Percentiles rank a stretch among this genome's conserved stretches.
Evolutionary conservation across 495 filamentous ascomycete genomes (phyloP).

Genomic region (Podospora pseudoanserina): DNA sequence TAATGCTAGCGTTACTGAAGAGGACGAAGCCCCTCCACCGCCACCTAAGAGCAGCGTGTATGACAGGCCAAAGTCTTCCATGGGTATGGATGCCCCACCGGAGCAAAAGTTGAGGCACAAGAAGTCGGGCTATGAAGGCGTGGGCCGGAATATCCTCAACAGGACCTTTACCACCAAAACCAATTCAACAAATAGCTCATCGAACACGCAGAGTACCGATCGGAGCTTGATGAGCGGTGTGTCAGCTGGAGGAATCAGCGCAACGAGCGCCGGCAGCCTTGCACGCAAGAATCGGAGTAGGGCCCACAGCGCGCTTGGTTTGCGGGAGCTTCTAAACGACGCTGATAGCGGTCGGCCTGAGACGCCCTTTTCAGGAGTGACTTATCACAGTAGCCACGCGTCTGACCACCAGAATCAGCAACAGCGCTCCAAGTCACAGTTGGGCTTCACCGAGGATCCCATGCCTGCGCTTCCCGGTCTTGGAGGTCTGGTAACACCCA

Average conservation of each 20-base stretch:
- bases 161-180: conserved; percentile 86
- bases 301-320: conserved; percentile 51
- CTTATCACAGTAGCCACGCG: conserved; percentile 82
- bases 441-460: conserved; percentile 44
- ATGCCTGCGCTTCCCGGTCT: conserved; percentile 56
- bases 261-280: conserved; percentile 90
- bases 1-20: conserved; percentile 43
- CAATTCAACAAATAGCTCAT: conserved; percentile 68
- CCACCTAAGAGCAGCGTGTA: conserved; percentile 56
- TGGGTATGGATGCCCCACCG: conserved; percentile 32
- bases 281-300: conserved; percentile 63
- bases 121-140: conserved; percentile 75
- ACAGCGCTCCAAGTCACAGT: conserved; percentile 45
- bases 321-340: conserved; percentile 35
- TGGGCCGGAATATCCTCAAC: conserved; percentile 64
- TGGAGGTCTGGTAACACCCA: conserved; percentile 63
- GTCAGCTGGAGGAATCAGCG: conserved; percentile 86
- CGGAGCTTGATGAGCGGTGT: conserved; percentile 88
- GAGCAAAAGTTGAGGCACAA: conserved; percentile 50
- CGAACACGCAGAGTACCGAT: conserved; percentile 71
- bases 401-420: conserved; percentile 46
- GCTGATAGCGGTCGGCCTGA: conserved; percentile 55
- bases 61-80: conserved; percentile 50
- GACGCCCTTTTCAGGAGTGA: conserved; percentile 71
- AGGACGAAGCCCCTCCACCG: conserved; percentile 56